A percentile compares a stretch with the other conserved stretches of the same genome.
phyloP scores from a whole-genome alignment of 208 protist species.

The Trypanosoma lewisi region DNA sequence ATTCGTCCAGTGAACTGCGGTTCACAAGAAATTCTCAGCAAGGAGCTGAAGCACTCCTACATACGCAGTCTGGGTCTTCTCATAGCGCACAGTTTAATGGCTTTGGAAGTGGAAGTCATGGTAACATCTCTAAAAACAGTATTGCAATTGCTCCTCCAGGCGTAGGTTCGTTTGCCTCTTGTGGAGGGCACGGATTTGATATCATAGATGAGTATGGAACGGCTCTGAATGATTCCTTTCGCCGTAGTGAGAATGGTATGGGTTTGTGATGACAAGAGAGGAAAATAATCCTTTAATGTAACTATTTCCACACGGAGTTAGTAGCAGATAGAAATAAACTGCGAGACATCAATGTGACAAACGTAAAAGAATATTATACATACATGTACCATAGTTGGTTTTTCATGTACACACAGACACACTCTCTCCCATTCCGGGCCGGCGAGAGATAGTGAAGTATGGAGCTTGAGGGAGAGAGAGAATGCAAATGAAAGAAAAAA shows the following conservation, averaged over 20 bases:
- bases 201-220: constrained; percentile 15
- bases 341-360: not conserved
- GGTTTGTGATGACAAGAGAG: no score
- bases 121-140: not conserved
- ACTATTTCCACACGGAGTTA: no score
- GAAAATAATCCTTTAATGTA: no score
- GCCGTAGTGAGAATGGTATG: not conserved
- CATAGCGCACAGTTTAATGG: not conserved
- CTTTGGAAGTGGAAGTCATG: not conserved
- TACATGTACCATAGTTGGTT: no score
- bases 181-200: not conserved
- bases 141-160: not conserved
- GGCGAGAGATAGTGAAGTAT: no score
- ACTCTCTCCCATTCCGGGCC: no score
- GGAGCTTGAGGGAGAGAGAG: no score
- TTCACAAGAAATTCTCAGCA: not conserved
- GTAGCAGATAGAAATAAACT: no score
- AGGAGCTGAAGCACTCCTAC: not conserved
- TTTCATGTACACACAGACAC: no score
- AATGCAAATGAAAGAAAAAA: no score
- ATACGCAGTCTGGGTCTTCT: not conserved
- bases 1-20: not conserved
- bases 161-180: not conserved
- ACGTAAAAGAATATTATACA: not conserved
- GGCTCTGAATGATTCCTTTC: constrained; percentile 6